Conservation (phyloP, 2,329 filamentous ascomycete genomes). For the Metarhizium robertsii region DNA sequence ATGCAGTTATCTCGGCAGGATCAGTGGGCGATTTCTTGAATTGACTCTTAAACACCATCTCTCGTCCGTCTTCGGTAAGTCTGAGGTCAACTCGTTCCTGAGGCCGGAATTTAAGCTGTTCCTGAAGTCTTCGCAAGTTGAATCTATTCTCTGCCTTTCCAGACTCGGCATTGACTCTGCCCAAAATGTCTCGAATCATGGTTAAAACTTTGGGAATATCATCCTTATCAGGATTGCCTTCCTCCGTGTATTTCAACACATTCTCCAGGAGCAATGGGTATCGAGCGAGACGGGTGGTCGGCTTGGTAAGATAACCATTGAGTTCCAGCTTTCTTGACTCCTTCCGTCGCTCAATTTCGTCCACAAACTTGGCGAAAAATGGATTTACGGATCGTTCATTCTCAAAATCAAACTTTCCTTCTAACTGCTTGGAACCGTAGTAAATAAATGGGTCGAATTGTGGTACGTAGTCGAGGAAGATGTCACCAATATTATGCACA, state of each 20-base stretch:
- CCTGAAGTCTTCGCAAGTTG: slow-evolving; percentile 84
- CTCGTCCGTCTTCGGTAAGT: slow-evolving; percentile 84
- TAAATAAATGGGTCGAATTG: slow-evolving; percentile 93
- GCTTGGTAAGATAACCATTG: slow-evolving; percentile 96
- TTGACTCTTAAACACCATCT: slow-evolving; percentile 87
- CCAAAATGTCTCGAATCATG: slow-evolving; percentile 79
- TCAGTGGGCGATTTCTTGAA: slow-evolving; percentile 91
- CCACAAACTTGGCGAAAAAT: slow-evolving; percentile 82
- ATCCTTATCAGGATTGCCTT: slow-evolving; percentile 79
- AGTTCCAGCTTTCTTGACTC: slow-evolving; percentile 94
- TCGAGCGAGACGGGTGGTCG: slow-evolving; percentile 86
- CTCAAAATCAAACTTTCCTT: slow-evolving; percentile 97
- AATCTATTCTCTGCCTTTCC: slow-evolving; percentile 97
- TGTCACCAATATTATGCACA: slow-evolving; percentile 82
- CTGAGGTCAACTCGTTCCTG: slow-evolving; percentile 91
- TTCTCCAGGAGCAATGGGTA: slow-evolving; percentile 90
- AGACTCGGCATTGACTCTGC: slow-evolving; percentile 85
- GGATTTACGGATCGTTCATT: slow-evolving; percentile 84
- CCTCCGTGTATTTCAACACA: slow-evolving; percentile 83
- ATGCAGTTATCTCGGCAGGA: slow-evolving; percentile 82
- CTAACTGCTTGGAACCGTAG: slow-evolving; percentile 91
- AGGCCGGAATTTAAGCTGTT: slow-evolving; percentile 81
- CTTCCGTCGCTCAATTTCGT: slow-evolving; percentile 91
- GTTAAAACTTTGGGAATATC: slow-evolving; percentile 85
- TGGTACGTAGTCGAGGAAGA: slow-evolving; percentile 86